Conservation (phyloP, 352 stramenopile species). For the Phytophthora kernoviae region DNA sequence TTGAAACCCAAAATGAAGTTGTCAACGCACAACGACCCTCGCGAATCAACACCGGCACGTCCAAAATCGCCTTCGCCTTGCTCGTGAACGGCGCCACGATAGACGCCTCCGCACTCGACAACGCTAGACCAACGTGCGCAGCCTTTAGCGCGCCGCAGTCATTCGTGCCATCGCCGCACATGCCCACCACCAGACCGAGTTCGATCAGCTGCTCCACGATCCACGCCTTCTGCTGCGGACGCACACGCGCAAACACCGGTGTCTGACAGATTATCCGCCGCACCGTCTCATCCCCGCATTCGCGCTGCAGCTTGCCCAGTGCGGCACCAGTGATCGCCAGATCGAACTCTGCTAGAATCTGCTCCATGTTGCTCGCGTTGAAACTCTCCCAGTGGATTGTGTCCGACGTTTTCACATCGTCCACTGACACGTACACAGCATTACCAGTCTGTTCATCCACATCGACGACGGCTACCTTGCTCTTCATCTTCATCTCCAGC, state of each 20-base stretch:
- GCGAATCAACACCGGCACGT: slow-evolving; percentile 76
- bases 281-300: slow-evolving; percentile 41
- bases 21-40: slow-evolving; percentile 87
- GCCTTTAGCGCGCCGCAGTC: slow-evolving; percentile 87
- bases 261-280: slow-evolving; percentile 43
- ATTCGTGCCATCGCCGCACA: slow-evolving; percentile 74
- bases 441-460: slow-evolving; percentile 21
- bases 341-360: slow-evolving; percentile 33
- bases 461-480: slow-evolving; percentile 47
- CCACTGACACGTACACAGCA: slow-evolving; percentile 38
- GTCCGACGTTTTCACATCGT: slow-evolving; percentile 28
- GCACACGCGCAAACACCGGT: slow-evolving; percentile 63
- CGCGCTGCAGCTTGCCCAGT: slow-evolving; percentile 38
- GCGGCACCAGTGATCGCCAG: slow-evolving; percentile 58
- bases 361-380: slow-evolving; percentile 30
- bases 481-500: slow-evolving; percentile 47
- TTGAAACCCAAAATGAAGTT: slow-evolving; percentile 66
- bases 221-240: slow-evolving; percentile 59
- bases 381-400: slow-evolving; percentile 29
- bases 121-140: slow-evolving; percentile 86
- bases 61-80: slow-evolving; percentile 75
- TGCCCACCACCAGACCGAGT: slow-evolving; percentile 42
- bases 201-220: slow-evolving; percentile 66
- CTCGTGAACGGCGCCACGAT: slow-evolving; percentile 90
- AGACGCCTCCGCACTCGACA: slow-evolving; percentile 84